A percentile compares a stretch with the other conserved stretches of the same genome.
Evolutionary conservation across 2,329 filamentous ascomycete species (phyloP).

Genomic region (Ceratocystis cubensis): DNA sequence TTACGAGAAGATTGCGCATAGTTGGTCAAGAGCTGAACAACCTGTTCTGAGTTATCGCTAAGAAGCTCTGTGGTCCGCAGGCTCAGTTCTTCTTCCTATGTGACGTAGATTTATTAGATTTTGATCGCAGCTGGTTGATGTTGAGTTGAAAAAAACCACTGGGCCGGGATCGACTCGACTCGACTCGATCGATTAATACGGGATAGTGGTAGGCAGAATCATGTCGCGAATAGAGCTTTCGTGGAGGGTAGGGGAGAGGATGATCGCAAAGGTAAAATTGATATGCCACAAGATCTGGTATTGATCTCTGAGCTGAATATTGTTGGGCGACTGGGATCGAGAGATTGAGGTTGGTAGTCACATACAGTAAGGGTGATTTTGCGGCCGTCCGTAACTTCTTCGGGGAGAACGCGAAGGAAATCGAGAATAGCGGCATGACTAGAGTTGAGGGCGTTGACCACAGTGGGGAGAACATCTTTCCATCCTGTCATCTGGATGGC

Average conservation of each 20-base stretch:
- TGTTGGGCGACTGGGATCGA: constrained; percentile 3
- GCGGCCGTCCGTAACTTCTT: constrained; percentile 97
- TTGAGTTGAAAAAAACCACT: constrained; percentile 1
- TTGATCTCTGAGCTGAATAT: constrained; percentile 15
- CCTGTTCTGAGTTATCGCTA: constrained; percentile 78
- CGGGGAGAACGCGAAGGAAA: constrained; percentile 89
- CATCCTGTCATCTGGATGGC: constrained; percentile 93
- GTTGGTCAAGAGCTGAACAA: constrained; percentile 73
- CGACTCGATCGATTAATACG: constrained; percentile 10
- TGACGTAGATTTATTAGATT: constrained; percentile 35
- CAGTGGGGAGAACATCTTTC: constrained; percentile 79
- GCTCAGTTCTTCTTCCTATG: constrained; percentile 87
- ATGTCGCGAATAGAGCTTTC: constrained; percentile 10
- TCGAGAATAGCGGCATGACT: constrained; percentile 83
- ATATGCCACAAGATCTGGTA: constrained; percentile 7
- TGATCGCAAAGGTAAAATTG: background rate
- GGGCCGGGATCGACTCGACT: constrained; percentile 1
- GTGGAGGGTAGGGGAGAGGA: constrained; percentile 3
- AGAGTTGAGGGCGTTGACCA: constrained; percentile 65
- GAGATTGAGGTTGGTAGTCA: constrained; percentile 41
- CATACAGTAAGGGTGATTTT: constrained; percentile 98
- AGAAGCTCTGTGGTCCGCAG: constrained; percentile 78
- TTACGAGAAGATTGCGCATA: constrained; percentile 86
- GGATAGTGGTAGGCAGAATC: background rate
- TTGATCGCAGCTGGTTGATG: constrained; percentile 25